Conservation (phyloP, 768 basidiomycete genomes). For the Chlorophyllum brunneum region DNA sequence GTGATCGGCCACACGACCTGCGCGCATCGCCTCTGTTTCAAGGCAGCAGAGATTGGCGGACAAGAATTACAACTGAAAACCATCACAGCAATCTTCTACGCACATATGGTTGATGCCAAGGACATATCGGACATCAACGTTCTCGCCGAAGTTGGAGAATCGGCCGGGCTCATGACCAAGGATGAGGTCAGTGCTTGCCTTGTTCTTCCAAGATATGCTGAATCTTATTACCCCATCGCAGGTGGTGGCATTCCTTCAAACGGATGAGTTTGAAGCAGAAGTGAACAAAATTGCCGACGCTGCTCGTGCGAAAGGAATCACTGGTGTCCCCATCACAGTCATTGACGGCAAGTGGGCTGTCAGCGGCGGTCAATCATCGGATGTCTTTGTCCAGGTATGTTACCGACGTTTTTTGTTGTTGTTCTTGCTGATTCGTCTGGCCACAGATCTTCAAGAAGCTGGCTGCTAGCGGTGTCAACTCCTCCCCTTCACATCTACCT, state of each 20-base stretch:
- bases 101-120: constrained; percentile 59
- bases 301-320: constrained; percentile 64
- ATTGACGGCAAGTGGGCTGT: constrained; percentile 79
- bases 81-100: constrained; percentile 58
- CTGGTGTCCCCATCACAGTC: constrained; percentile 77
- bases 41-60: constrained; percentile 63
- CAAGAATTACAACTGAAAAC: constrained; percentile 54
- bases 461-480: constrained; percentile 31
- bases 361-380: constrained; percentile 68
- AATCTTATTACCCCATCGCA: constrained; percentile 24
- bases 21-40: constrained; percentile 69
- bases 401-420: neutral
- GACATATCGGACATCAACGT: constrained; percentile 59
- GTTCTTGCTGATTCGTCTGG: constrained; percentile 3
- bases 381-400: constrained; percentile 64
- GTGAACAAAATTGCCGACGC: constrained; percentile 59
- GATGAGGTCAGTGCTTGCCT: constrained; percentile 45
- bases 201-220: constrained; percentile 1
- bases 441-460: constrained; percentile 51
- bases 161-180: constrained; percentile 51
- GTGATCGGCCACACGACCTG: constrained; percentile 60
- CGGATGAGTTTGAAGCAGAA: constrained; percentile 61
- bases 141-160: constrained; percentile 56
- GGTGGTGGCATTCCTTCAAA: constrained; percentile 62
- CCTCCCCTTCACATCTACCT: constrained; percentile 31